Evolutionary conservation across 2,329 filamentous ascomycete genomes (phyloP).

Genomic region (Epichloe scottii): DNA sequence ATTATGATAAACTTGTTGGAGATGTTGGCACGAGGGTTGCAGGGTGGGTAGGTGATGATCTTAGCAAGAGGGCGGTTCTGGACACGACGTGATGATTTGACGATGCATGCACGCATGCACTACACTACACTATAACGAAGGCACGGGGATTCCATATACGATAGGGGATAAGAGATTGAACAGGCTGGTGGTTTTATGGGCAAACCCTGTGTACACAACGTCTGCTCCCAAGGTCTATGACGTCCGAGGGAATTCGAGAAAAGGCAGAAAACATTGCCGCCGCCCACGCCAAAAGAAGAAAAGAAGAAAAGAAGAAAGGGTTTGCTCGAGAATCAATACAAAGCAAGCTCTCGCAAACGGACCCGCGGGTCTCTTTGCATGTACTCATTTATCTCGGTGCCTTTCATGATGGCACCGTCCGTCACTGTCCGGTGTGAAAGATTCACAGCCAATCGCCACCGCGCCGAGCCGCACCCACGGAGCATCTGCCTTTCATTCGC

Average conservation of each 20-base stretch:
- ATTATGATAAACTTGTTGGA: conserved; percentile 66
- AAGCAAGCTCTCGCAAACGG: conserved; percentile 20
- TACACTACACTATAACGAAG: too few relatives aligned
- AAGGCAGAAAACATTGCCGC: background rate
- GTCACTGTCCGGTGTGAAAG: conserved; percentile 13
- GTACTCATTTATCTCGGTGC: conserved; percentile 14
- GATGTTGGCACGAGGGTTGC: conserved; percentile 57
- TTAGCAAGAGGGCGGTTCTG: conserved; percentile 28
- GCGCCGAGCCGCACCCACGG: conserved; percentile 20
- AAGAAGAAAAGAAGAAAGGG: background rate
- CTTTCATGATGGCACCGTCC: conserved; percentile 15
- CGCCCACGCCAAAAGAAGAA: too few relatives aligned
- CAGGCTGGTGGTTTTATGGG: too few relatives aligned
- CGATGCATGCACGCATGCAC: background rate
- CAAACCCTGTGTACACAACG: too few relatives aligned
- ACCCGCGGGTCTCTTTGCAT: conserved; percentile 15
- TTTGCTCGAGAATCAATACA: conserved; percentile 16
- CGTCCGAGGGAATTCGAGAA: too few relatives aligned
- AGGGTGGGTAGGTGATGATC: conserved; percentile 56
- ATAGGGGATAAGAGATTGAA: too few relatives aligned
- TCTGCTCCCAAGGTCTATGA: too few relatives aligned
- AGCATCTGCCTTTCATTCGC: conserved; percentile 15
- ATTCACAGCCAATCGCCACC: conserved; percentile 15
- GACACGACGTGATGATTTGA: conserved; percentile 8
- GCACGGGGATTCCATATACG: too few relatives aligned